A percentile compares a stretch with the other conserved stretches of the same genome.
Conservation (phyloP, 768 basidiomycete genomes). For the Mycena filopes region DNA sequence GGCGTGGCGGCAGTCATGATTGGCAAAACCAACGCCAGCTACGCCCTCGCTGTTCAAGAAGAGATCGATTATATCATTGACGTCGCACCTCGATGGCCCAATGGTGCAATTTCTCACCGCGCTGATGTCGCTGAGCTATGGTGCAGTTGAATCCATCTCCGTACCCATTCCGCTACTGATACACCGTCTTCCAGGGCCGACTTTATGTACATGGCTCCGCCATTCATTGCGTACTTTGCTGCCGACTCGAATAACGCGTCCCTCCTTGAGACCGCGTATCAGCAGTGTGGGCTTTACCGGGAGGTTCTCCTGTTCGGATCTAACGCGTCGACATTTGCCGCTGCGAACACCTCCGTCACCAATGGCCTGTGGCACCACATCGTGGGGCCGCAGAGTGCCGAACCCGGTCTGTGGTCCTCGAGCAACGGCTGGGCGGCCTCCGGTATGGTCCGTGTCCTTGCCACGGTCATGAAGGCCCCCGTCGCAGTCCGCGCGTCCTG, state of each 20-base stretch:
- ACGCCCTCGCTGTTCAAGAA: constrained; percentile 16
- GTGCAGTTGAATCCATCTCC: constrained; percentile 38
- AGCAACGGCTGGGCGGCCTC: constrained; percentile 38
- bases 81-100: constrained; percentile 49
- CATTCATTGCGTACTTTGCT: constrained; percentile 60
- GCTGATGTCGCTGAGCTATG: constrained; percentile 59
- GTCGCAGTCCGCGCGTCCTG: constrained; percentile 37
- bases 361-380: constrained; percentile 52
- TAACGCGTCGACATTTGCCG: constrained; percentile 39
- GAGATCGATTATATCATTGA: constrained; percentile 57
- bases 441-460: constrained; percentile 44
- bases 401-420: constrained; percentile 35
- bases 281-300: constrained; percentile 53
- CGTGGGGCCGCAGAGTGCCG: constrained; percentile 32
- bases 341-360: constrained; percentile 1
- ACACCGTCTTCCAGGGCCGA: constrained; percentile 52
- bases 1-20: constrained; percentile 56
- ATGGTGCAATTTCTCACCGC: constrained; percentile 67
- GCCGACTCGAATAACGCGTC: constrained; percentile 49
- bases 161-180: neutral
- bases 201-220: constrained; percentile 64
- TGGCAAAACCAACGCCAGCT: constrained; percentile 31
- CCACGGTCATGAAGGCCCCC: constrained; percentile 55
- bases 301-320: constrained; percentile 43
- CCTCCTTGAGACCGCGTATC: constrained; percentile 49